Percentiles rank a stretch among this genome's conserved stretches.
Evolutionary conservation across 2,329 filamentous ascomycete genomes (phyloP).

Genomic region (Tolypocladium amazonense): DNA sequence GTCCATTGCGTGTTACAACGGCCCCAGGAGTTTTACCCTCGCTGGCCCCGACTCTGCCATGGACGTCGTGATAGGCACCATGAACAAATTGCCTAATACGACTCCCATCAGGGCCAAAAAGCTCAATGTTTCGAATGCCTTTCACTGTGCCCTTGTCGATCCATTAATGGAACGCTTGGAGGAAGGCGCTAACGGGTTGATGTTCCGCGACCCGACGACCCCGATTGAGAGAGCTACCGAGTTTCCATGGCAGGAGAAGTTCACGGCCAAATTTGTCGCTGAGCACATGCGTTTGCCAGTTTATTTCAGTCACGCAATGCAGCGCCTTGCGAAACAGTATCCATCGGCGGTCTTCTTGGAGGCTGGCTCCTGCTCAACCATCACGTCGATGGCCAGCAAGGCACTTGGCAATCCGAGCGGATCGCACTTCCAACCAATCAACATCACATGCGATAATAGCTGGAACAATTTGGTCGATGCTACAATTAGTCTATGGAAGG

Average conservation of each 20-base stretch:
- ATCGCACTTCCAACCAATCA: conserved; percentile 1
- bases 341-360: conserved; percentile 20
- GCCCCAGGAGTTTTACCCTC: conserved; percentile 28
- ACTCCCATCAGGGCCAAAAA: conserved; percentile 14
- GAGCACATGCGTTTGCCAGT: conserved; percentile 32
- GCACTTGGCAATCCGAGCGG: conserved; percentile 8
- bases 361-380: conserved; percentile 26
- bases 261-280: conserved; percentile 10
- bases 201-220: conserved; percentile 1
- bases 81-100: not conserved
- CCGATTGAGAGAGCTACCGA: conserved; percentile 4
- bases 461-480: conserved; percentile 11
- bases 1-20: conserved; percentile 37
- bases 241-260: not conserved
- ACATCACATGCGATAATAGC: not conserved
- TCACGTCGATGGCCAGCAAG: conserved; percentile 21
- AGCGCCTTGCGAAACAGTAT: conserved; percentile 21
- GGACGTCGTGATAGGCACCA: conserved; percentile 5
- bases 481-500: conserved; percentile 27
- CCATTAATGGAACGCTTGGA: conserved; percentile 15
- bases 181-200: conserved; percentile 9
- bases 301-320: conserved; percentile 30
- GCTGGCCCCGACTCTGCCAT: conserved; percentile 24
- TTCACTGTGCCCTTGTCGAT: conserved; percentile 33
- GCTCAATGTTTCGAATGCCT: conserved; percentile 34